A percentile compares a stretch with the other conserved stretches of the same genome.
Evolutionary conservation across 2,329 filamentous ascomycete species (phyloP).

Genomic region (Zymoseptoria tritici): DNA sequence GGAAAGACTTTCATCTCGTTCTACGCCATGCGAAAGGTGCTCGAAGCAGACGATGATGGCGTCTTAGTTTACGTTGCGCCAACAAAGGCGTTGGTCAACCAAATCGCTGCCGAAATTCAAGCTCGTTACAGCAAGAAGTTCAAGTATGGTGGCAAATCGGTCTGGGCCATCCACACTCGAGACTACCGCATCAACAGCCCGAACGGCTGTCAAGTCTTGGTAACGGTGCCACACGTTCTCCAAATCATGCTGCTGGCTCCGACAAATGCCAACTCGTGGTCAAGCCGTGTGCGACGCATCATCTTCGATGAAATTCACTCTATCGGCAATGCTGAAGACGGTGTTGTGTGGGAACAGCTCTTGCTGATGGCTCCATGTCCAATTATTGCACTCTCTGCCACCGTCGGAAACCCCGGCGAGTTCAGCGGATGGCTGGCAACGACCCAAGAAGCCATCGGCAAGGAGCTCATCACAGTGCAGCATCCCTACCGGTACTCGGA

Average conservation of each 20-base stretch:
- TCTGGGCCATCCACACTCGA: constrained; percentile 72
- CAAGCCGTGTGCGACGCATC: constrained; percentile 61
- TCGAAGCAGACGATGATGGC: constrained; percentile 60
- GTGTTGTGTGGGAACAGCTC: constrained; percentile 71
- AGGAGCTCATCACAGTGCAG: constrained; percentile 59
- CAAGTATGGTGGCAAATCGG: constrained; percentile 54
- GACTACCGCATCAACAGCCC: constrained; percentile 70
- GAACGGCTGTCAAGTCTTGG: constrained; percentile 63
- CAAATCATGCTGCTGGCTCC: constrained; percentile 69
- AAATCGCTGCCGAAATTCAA: constrained; percentile 73
- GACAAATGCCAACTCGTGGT: constrained; percentile 59
- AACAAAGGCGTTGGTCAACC: constrained; percentile 75
- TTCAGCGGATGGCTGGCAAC: constrained; percentile 62
- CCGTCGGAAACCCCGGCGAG: constrained; percentile 65
- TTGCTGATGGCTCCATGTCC: constrained; percentile 66
- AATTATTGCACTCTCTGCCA: constrained; percentile 72
- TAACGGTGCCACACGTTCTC: constrained; percentile 70
- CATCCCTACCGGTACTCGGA: constrained; percentile 68
- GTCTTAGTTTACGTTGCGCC: constrained; percentile 73
- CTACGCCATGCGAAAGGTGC: constrained; percentile 72
- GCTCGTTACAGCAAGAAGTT: constrained; percentile 64
- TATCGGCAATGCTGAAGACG: constrained; percentile 69
- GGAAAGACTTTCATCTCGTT: constrained; percentile 82
- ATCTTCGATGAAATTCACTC: constrained; percentile 80
- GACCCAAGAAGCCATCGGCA: constrained; percentile 57